Conservation (phyloP, 257 asterid species). For the Osmanthus fragrans region DNA sequence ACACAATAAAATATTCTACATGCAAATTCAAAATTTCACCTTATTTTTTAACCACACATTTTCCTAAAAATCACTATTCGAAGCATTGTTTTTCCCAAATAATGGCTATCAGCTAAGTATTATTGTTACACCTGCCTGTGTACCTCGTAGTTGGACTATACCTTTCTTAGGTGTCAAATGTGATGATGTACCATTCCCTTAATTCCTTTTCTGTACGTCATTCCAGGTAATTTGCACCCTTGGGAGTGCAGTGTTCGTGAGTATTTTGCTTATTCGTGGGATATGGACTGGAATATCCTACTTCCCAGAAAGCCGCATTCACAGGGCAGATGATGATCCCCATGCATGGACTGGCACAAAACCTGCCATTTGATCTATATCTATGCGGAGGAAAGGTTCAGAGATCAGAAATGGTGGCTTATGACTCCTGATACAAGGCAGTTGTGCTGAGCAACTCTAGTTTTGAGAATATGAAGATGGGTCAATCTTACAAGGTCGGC, state of each 20-base stretch:
- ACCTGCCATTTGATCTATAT: constrained; percentile 45
- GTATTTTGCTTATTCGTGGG: constrained; percentile 77
- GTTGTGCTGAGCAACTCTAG: constrained; percentile 1
- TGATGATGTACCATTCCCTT: background rate
- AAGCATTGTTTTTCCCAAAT: too few relatives aligned
- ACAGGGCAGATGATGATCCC: constrained; percentile 63
- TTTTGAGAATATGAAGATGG: background rate
- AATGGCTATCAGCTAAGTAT: too few relatives aligned
- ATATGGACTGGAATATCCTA: constrained; percentile 77
- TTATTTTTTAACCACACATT: too few relatives aligned
- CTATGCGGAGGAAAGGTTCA: constrained; percentile 4
- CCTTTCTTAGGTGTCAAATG: too few relatives aligned
- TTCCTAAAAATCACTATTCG: too few relatives aligned
- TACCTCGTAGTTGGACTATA: too few relatives aligned
- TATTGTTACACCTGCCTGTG: too few relatives aligned
- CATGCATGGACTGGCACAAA: constrained; percentile 58
- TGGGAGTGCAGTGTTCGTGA: constrained; percentile 73
- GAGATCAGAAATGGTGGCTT: background rate
- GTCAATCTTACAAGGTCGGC: background rate
- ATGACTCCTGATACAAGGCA: constrained; percentile 4
- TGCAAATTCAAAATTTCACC: too few relatives aligned
- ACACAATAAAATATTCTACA: too few relatives aligned
- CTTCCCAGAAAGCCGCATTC: constrained; percentile 60
- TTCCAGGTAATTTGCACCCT: constrained; percentile 88
- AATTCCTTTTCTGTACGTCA: background rate